phyloP scores from a whole-genome alignment of 2,329 filamentous ascomycete species.

The Chaetomiaceae sp. region DNA sequence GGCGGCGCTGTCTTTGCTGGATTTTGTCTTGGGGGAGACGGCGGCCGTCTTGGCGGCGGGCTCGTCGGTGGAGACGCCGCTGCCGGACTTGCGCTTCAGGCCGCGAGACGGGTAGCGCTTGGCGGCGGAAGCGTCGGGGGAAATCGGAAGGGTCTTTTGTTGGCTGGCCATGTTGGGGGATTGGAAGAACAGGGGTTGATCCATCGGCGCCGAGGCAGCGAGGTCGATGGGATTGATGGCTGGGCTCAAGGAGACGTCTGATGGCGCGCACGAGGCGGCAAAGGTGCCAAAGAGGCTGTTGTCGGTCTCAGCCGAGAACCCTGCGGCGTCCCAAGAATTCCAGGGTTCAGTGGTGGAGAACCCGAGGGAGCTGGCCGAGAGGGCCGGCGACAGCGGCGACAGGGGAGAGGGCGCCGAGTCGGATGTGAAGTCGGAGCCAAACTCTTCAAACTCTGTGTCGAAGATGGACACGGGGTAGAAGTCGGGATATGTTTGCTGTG shows the following conservation, averaged over 20 bases:
- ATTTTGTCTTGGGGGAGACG: conserved; percentile 16
- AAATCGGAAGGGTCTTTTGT: no score
- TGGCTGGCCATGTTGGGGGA: conserved; percentile 16
- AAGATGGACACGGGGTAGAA: conserved; percentile 29
- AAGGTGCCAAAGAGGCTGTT: conserved; percentile 33
- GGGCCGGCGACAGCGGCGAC: conserved; percentile 31
- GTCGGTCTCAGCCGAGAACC: conserved; percentile 29
- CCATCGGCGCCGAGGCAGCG: conserved; percentile 21
- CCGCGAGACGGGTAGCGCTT: conserved; percentile 28
- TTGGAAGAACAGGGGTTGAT: conserved; percentile 29
- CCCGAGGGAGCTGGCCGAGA: conserved; percentile 30
- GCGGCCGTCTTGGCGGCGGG: conserved; percentile 14
- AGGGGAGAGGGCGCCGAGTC: conserved; percentile 35
- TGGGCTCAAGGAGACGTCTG: conserved; percentile 30
- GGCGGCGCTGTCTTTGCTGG: background rate
- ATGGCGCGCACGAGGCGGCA: conserved; percentile 24
- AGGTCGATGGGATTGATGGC: conserved; percentile 36
- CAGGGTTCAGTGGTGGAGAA: conserved; percentile 29
- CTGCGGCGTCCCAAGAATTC: conserved; percentile 31
- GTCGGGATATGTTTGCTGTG: conserved; percentile 22
- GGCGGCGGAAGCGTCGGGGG: background rate
- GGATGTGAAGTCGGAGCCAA: conserved; percentile 32
- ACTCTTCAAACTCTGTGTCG: conserved; percentile 33
- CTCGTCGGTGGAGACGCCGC: conserved; percentile 20
- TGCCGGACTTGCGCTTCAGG: conserved; percentile 33